Base-by-base conservation (phyloP, 345 rosid genomes). In the Camelina laxa region DNA sequence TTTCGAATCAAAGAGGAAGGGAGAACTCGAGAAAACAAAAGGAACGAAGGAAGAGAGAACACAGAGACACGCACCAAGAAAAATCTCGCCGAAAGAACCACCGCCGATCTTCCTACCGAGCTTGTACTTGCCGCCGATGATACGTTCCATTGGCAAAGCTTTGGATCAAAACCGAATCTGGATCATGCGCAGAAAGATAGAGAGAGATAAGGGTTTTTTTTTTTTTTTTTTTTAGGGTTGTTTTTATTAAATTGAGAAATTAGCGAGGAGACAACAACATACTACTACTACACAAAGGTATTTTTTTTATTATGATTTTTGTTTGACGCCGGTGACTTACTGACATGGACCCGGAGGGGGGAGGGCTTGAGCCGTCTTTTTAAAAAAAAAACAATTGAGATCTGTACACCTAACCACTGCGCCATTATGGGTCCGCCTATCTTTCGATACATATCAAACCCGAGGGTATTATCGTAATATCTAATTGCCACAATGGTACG, bases 1-100 rank as follows among this genome's bases (percentile, higher is more conserved):
- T 1, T 33, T 1, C 8, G 6, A 41, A 30, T 5, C 19, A 58
- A 51, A 65, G 39, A 20, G 17, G 11, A 20, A 33, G 5, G 30
- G 8, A 33, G 1, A 7, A 42, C 7, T 19, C 0, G 9, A 7
- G 44, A 35, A 50, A 51, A 59, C 15, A 22, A 27, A 16, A 39
- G 33, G 39, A 27, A 2, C 9, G 20, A 47, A 20, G 49, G 20
- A 47, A 20, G 49, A 75, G 24, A 65, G 31, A 3, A 85, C 82
- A 19, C 17, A 93, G 59, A 30, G n/a, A n/a, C 2, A 85, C 82
- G 15, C n/a, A 93, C 98, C 98, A 14, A 89, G 90, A 80, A 65
- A 91, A 62, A 93, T 93, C 84, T 93, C 97, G 38, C 98, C 98
- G 79, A 89, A 93, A 41, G 98, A 93, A 79, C 98, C 98, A 71